These are phyloP conservation scores for Solanum appendiculatum DNA, from an alignment of 257 asterid species.

Conservation along the genomic window DNA sequence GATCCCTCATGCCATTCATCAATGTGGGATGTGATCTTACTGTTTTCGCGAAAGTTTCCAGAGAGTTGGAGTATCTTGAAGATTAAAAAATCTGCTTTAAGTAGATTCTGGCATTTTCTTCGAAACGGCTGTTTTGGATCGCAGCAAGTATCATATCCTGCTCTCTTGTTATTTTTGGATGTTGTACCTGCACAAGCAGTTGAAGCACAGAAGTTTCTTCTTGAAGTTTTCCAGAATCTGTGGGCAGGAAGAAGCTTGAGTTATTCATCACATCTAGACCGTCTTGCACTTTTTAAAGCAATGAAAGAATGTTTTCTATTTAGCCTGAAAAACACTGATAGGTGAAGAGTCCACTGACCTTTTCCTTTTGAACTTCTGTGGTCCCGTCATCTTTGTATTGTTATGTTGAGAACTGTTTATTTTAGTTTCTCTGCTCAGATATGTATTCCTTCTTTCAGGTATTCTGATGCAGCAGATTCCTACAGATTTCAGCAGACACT, in stretches of 20 bases:
- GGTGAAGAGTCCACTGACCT: slow-evolving; percentile 33
- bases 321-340: slow-evolving; percentile 66
- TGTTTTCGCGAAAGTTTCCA: slow-evolving; percentile 58
- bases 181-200: slow-evolving; percentile 55
- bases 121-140: slow-evolving; percentile 97
- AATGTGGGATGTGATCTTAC: slow-evolving; percentile 81
- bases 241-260: slow-evolving; percentile 83
- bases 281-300: slow-evolving; percentile 54
- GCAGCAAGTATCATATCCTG: slow-evolving; percentile 89
- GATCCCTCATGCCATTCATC: slow-evolving; percentile 79
- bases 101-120: slow-evolving; percentile 70
- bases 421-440: slow-evolving; percentile 8
- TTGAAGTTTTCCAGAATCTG: slow-evolving; percentile 63
- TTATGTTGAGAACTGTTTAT: slow-evolving; percentile 1
- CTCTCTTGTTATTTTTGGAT: slow-evolving; percentile 65
- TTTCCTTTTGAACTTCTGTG: neutral
- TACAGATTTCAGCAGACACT: slow-evolving; percentile 37
- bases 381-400: neutral
- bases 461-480: slow-evolving; percentile 43
- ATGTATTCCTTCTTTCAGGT: slow-evolving; percentile 33
- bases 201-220: slow-evolving; percentile 59
- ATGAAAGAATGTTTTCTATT: slow-evolving; percentile 76
- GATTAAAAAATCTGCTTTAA: slow-evolving; percentile 61
- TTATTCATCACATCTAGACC: slow-evolving; percentile 46
- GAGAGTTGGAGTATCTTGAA: slow-evolving; percentile 67